Evolutionary conservation across 371 early-diverging fungal genomes (phyloP), one percentile per base, ranked within the genome.

Genomic region (Rhizomucor miehei): DNA sequence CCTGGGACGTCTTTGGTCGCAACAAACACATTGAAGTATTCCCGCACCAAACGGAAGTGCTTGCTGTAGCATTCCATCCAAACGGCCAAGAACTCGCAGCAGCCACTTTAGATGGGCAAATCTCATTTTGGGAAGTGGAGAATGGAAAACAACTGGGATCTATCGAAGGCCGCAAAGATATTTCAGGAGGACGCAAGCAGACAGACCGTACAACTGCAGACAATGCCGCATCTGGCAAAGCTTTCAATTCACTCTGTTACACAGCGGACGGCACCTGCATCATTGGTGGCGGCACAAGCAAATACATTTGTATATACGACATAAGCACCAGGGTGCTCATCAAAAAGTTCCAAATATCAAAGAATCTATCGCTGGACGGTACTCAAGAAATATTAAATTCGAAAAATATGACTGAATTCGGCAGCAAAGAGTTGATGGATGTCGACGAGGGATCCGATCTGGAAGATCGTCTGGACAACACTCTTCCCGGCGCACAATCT

Each of bases 291-390:
- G 98, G 99, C 29, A 91, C 89, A 65, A 89, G 90, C 67, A 94
- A 92, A 67, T 94, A 87, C 67, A 90, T 99, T 10, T 97, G 98
- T 71, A 84, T 99, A 49, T 99, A 98, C 67, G 93, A 98, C 66
- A 79, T 92, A 10, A 73, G 73, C 35, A 81, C 84, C 24, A 67
- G 72, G 9, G 79, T 89, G 10, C 78, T 99, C 35, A 72, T 99
- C 61, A 89, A 89, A 60, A 89, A 90, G 67, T 98, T 93, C 80
- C 88, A 89, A 59, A 86, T 95, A 24, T 90, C 97, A 6, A 80
- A 87, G 60, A 98, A 97, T 76, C 76, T 89, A 54, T 90, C 95
- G 0, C 78, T 94, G 51, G 97, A 99, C 56, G 96, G 96, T 38
- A 92, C 94, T 49, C 88, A 88, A 48, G 93, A 91, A 51, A 79